A percentile compares a stretch with the other conserved stretches of the same genome.
Conservation (phyloP, 106 monocot species). For the Alisma plantagoaquatica region DNA sequence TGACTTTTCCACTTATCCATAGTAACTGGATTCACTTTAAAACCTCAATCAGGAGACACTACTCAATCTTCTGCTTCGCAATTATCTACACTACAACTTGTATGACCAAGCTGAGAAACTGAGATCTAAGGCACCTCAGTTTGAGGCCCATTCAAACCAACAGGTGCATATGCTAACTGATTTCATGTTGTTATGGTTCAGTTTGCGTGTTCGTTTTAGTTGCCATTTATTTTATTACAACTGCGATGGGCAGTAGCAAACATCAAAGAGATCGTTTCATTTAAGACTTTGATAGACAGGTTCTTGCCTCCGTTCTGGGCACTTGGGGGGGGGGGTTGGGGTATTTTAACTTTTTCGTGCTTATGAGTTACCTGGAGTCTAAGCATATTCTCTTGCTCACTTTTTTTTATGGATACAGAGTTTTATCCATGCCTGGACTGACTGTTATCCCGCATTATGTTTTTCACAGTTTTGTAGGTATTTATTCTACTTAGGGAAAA, state of each 20-base stretch:
- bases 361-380: background rate
- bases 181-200: background rate
- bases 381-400: background rate
- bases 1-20: background rate
- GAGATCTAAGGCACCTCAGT: slow-evolving; percentile 89
- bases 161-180: slow-evolving; percentile 25
- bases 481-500: slow-evolving; percentile 90
- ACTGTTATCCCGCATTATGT: no score
- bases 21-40: background rate
- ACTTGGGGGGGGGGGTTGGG: no score
- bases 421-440: no score
- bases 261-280: background rate
- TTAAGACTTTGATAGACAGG: background rate
- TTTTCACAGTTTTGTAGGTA: slow-evolving; percentile 74
- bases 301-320: no score
- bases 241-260: background rate
- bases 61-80: slow-evolving; percentile 91
- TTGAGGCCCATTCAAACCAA: slow-evolving; percentile 97
- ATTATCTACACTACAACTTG: slow-evolving; percentile 99
- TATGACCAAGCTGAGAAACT: slow-evolving; percentile 97
- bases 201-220: no score
- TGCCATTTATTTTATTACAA: background rate
- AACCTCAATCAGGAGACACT: slow-evolving; percentile 90
- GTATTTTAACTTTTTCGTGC: background rate
- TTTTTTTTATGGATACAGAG: no score